A percentile compares a stretch with the other conserved stretches of the same genome.
Evolutionary conservation across 169 alveolate genomes (phyloP).

Genomic region (Plasmodium coatneyi): DNA sequence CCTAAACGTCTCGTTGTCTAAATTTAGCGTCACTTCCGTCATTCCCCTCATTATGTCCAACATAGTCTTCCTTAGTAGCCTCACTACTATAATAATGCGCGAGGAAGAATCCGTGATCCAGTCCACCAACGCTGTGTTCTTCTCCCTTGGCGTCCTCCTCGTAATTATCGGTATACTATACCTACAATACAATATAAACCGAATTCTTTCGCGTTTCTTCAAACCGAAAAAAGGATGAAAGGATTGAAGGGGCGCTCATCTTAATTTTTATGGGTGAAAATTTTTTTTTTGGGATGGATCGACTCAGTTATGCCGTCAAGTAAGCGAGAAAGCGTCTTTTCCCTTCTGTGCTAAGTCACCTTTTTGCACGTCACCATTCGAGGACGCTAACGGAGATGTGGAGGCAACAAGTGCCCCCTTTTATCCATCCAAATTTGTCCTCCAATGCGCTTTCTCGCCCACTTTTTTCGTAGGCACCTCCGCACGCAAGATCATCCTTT

Average conservation of each 20-base stretch:
- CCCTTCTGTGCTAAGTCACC: neutral
- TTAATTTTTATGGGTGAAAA: too few species aligned
- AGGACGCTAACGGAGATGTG: neutral
- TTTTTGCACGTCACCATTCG: neutral
- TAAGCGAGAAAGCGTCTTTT: neutral
- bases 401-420: too few species aligned
- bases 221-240: neutral
- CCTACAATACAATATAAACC: conserved; percentile 54
- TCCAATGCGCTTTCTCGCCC: neutral
- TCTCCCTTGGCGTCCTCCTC: conserved; percentile 34
- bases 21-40: conserved; percentile 52
- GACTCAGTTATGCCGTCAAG: neutral
- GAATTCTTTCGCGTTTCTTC: neutral
- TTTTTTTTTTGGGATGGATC: neutral
- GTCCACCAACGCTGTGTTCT: neutral
- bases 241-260: neutral
- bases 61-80: conserved; percentile 42
- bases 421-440: neutral
- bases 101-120: neutral
- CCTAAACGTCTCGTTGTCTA: conserved; percentile 31
- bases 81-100: conserved; percentile 52
- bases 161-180: conserved; percentile 56
- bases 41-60: conserved; percentile 66
- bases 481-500: neutral
- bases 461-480: neutral